Evolutionary conservation across 2,329 filamentous ascomycete genomes (phyloP).

Genomic region (Talaromyces sp.): DNA sequence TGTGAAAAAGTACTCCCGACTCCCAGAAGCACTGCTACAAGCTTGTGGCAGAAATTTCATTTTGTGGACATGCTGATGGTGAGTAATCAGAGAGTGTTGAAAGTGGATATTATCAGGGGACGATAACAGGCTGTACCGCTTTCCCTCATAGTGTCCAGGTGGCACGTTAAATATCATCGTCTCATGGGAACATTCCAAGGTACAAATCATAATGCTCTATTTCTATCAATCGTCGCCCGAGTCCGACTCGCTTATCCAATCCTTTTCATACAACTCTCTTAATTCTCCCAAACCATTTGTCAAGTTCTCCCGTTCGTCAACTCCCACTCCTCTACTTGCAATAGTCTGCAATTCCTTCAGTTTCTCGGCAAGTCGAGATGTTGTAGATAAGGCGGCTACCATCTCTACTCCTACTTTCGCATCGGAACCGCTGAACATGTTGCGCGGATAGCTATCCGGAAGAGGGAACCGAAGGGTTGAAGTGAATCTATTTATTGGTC

Average conservation of each 20-base stretch:
- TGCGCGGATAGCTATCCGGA: conserved; percentile 75
- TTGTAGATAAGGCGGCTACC: conserved; percentile 64
- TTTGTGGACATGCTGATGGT: no score
- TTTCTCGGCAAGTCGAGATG: conserved; percentile 66
- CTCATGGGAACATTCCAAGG: not conserved
- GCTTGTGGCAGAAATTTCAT: no score
- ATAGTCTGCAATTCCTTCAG: conserved; percentile 65
- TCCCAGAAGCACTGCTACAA: no score
- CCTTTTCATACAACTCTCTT: conserved; percentile 82
- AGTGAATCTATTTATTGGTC: conserved; percentile 28
- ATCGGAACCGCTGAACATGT: conserved; percentile 59
- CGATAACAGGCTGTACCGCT: not conserved
- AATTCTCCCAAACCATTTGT: conserved; percentile 77
- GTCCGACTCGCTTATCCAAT: conserved; percentile 69
- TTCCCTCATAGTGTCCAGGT: not conserved
- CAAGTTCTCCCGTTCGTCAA: conserved; percentile 82
- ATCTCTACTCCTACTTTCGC: conserved; percentile 45
- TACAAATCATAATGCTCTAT: no score
- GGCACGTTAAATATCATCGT: not conserved
- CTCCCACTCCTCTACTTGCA: conserved; percentile 57
- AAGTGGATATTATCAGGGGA: no score
- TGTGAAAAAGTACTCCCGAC: no score
- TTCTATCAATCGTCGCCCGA: conserved; percentile 39
- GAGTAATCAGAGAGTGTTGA: no score
- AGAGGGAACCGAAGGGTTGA: conserved; percentile 64